A percentile compares a stretch with the other conserved stretches of the same genome.
phyloP scores from a whole-genome alignment of 140 eudicot genomes.

The Cichorium intybus region DNA sequence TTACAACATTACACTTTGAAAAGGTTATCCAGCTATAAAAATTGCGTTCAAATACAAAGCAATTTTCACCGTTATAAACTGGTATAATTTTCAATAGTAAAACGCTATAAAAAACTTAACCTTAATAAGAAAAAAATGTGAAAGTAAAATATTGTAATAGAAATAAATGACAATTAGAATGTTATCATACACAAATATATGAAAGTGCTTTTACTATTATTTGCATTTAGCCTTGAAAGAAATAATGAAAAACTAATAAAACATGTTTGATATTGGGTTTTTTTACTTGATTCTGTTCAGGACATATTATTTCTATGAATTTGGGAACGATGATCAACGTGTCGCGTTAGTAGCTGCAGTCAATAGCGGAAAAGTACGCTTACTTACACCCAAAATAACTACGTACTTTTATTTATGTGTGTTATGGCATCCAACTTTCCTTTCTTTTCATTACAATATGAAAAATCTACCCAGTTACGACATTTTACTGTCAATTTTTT shows the following conservation, averaged over 20 bases:
- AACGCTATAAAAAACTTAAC: no score
- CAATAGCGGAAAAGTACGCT: constrained; percentile 77
- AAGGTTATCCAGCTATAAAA: no score
- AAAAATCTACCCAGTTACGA: background rate
- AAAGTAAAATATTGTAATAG: background rate
- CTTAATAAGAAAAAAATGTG: no score
- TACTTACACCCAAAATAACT: background rate
- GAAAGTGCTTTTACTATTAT: background rate
- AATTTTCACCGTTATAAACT: background rate
- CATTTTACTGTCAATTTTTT: background rate
- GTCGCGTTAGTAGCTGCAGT: constrained; percentile 92
- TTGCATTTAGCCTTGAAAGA: background rate
- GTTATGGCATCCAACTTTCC: no score
- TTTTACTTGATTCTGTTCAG: constrained; percentile 34
- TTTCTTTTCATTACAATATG: background rate
- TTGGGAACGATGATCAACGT: constrained; percentile 74
- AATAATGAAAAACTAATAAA: background rate
- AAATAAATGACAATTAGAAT: background rate
- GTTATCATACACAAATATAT: background rate
- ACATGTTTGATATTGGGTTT: background rate
- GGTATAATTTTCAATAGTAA: background rate
- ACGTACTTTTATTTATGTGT: background rate
- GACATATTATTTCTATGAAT: constrained; percentile 90
- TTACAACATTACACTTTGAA: no score
- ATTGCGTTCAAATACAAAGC: background rate